Percentiles rank a stretch among this genome's conserved stretches.
Conservation (phyloP, 352 stramenopile genomes). For the Pythium utonaiense region DNA sequence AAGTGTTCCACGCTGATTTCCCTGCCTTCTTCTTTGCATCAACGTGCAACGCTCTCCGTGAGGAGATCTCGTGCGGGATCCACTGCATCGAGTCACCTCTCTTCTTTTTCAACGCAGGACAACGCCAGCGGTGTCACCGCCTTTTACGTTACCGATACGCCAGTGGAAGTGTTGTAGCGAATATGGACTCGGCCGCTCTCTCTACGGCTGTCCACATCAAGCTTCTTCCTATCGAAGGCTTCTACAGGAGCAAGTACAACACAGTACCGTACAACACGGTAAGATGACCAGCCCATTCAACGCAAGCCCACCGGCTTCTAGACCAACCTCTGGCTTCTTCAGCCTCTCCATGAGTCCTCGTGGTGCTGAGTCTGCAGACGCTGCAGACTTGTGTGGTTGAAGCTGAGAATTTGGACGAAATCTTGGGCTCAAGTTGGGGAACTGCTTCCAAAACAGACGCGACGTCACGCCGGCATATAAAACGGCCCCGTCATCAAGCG, state of each 20-base stretch:
- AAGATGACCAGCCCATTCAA: too few species aligned
- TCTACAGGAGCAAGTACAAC: too few species aligned
- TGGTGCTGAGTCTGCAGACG: background rate
- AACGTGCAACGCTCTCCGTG: too few species aligned
- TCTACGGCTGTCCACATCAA: background rate
- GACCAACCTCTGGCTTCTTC: too few species aligned
- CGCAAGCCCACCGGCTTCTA: too few species aligned
- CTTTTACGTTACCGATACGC: constrained; percentile 1
- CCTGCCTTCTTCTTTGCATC: too few species aligned
- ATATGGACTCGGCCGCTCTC: background rate
- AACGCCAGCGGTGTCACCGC: background rate
- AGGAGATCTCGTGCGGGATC: too few species aligned
- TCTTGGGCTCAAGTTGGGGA: too few species aligned
- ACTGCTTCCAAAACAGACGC: background rate
- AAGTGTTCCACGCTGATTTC: background rate
- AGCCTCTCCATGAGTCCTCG: background rate
- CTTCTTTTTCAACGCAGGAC: too few species aligned
- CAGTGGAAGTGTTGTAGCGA: background rate
- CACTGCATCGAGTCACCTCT: too few species aligned
- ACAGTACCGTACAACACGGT: too few species aligned
- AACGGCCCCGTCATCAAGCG: background rate
- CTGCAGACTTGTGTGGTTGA: background rate
- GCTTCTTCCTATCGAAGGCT: too few species aligned
- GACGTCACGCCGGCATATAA: background rate
- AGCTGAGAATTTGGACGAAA: background rate